Evolutionary conservation across 2,329 filamentous ascomycete species (phyloP), one percentile per base, ranked within the genome.

Genomic region (Tolypocladium amazonense): DNA sequence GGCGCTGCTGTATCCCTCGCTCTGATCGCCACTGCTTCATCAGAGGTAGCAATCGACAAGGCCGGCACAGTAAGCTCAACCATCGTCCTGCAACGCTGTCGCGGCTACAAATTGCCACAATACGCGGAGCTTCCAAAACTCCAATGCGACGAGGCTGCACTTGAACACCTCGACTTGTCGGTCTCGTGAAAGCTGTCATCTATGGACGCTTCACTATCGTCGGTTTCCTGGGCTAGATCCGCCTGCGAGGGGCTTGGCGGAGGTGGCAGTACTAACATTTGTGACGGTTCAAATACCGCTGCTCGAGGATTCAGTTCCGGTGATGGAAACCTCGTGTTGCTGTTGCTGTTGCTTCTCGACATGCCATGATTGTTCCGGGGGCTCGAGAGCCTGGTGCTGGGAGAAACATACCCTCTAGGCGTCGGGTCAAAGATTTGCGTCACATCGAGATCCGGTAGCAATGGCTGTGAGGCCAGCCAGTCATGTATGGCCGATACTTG

Each of bases 401-500:
- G 39, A 39, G 56, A 60, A 35, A 45, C 30, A 8, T 41, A 45
- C 37, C 58, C 60, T 30, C 58, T 56, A 47, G 62, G 56, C 35
- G 58, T 38, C 18, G 58, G 60, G 15, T 61, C 59, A 27, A 63
- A 61, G 23, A 47, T 33, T n/a, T 30, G n/a, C 5, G 45, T 18
- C 15, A n/a, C 37, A 11, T 30, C 47, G 2, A 14, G 12, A 8
- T 39, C 52, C 50, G 56, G n/a, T 14, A 50, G 56, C 7, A 58
- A 30, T 8, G 61, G 58, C 55, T 62, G 61, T 30, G 45, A 52
- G 18, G 52, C 56, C n/a, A 64, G 59, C 62, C 62, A 64, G 25
- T 35, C 41, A 15, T 20, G 38, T 38, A 63, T 59, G 15, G n/a
- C 18, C 14, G 53, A 50, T 25, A 39, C 39, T 35, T 25, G 35